phyloP scores from a whole-genome alignment of 2,329 filamentous ascomycete genomes.

The Curvularia sp. region DNA sequence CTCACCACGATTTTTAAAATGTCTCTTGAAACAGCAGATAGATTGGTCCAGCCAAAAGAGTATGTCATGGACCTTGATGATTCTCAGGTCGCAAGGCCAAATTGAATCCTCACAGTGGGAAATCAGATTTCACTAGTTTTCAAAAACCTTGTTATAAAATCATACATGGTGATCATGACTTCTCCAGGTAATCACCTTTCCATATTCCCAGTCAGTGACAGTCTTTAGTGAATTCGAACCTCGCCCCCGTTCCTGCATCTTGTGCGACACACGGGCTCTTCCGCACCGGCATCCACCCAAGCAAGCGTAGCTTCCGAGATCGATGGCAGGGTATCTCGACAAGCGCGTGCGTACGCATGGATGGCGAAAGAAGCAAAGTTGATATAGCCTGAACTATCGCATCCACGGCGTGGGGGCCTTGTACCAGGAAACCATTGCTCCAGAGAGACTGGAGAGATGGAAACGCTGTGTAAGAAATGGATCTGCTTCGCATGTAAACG shows the following conservation, averaged over 20 bases:
- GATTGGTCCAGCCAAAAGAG: not conserved
- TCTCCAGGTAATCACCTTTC: not conserved
- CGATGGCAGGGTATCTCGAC: not conserved
- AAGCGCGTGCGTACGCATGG: not conserved
- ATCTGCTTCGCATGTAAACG: not conserved
- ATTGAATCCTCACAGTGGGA: not conserved
- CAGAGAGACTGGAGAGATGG: not conserved
- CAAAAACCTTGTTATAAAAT: not conserved
- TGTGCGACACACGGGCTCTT: not conserved
- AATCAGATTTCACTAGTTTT: not conserved
- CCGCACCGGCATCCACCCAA: not conserved
- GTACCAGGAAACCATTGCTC: no score
- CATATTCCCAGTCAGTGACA: not conserved
- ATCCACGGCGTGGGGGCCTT: not conserved
- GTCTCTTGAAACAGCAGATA: not conserved
- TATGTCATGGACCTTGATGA: not conserved
- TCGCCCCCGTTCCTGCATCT: conserved; percentile 2
- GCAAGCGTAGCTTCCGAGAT: not conserved
- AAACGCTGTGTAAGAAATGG: not conserved
- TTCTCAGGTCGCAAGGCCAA: not conserved
- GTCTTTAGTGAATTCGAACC: not conserved
- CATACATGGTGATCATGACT: not conserved
- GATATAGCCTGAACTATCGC: not conserved
- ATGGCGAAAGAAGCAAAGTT: conserved; percentile 1
- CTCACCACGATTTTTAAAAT: not conserved